Percentiles rank a stretch among this genome's conserved stretches.
Evolutionary conservation across 2,329 filamentous ascomycete species (phyloP).

Genomic region (Stenocarpella maydis): DNA sequence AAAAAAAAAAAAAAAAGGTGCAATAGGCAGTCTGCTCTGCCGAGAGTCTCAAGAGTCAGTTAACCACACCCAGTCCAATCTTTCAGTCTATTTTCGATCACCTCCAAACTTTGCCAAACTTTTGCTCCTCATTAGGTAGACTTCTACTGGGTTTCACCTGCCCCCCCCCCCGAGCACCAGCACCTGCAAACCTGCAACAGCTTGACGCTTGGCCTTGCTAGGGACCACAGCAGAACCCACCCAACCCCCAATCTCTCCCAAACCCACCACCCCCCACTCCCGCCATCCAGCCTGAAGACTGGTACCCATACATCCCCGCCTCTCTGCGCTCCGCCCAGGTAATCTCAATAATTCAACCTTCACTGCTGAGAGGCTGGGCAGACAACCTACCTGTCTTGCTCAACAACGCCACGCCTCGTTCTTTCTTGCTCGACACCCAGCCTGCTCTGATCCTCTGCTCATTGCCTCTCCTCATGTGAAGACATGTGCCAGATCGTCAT

Average conservation of each 20-base stretch:
- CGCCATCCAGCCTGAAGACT: conserved; percentile 9
- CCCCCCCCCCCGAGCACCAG: conserved; percentile 17
- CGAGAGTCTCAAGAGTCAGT: no score
- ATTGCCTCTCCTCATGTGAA: conserved; percentile 15
- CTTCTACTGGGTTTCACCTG: conserved; percentile 24
- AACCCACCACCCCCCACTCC: background rate
- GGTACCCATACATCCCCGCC: conserved; percentile 8
- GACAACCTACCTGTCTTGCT: background rate
- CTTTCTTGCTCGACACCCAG: conserved; percentile 37
- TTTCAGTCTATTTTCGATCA: no score
- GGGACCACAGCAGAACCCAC: background rate
- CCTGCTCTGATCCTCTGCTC: background rate
- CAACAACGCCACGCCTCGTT: background rate
- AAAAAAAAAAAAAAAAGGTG: no score
- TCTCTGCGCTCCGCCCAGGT: conserved; percentile 8
- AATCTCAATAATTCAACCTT: conserved; percentile 26
- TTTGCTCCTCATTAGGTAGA: no score
- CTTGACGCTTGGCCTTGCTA: conserved; percentile 16
- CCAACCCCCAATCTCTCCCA: conserved; percentile 6
- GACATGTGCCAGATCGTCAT: conserved; percentile 33
- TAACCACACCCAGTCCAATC: no score
- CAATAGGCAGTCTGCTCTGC: no score
- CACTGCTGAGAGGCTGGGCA: conserved; percentile 20
- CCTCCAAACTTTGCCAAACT: no score
- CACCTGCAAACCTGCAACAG: background rate